Evolutionary conservation across 768 basidiomycete genomes (phyloP), one percentile per base, ranked within the genome.

Genomic region (Kwoniella newhampshirensis): DNA sequence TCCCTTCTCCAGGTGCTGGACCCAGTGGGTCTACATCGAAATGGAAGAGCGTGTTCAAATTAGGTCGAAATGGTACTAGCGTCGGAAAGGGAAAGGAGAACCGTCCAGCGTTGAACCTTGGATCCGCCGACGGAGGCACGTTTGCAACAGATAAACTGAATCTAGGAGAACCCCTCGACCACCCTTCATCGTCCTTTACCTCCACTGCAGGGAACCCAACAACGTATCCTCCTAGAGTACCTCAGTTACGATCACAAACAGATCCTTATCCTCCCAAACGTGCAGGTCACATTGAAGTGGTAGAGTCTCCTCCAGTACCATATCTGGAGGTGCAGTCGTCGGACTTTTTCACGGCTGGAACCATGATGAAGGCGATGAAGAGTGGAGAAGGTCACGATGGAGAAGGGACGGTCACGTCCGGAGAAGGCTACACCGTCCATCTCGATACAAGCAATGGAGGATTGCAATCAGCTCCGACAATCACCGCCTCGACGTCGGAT

Each of bases 21-120:
- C 49, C 53, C 15, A 47, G 53, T 25, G 42, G 57, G 12, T 25
- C 21, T 17, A 47, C 46, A 12, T 61, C 63, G 13, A 57, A 60
- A 35, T 66, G 65, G 65, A 63, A 58, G 39, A 58, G 26, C 23
- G 57, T 67, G 17, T 67, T 67, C 62, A 67, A 64, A 35, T 41
- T 64, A 5, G 66, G 66, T 7, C 54, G 51, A 39, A 56, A 17
- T 35, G 60, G 54, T 25, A 21, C 49, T 20, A 58, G 49, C 15
- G 42, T 58, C 23, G 56, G 56, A 5, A 58, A 61, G 30, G 54
- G 54, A 8, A 55, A 61, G 25, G 48, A 51, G 21, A 51, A 54
- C 23, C 23, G 53, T 40, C 54, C 59, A 4, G 39, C 54, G 23
- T 17, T 49, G 20, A 11, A 26, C 4, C 17, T 35, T 12, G 48